Evolutionary conservation across 1,139 yeast species (phyloP), one percentile per base, ranked within the genome.

Genomic region (Suhomyces terraborum): DNA sequence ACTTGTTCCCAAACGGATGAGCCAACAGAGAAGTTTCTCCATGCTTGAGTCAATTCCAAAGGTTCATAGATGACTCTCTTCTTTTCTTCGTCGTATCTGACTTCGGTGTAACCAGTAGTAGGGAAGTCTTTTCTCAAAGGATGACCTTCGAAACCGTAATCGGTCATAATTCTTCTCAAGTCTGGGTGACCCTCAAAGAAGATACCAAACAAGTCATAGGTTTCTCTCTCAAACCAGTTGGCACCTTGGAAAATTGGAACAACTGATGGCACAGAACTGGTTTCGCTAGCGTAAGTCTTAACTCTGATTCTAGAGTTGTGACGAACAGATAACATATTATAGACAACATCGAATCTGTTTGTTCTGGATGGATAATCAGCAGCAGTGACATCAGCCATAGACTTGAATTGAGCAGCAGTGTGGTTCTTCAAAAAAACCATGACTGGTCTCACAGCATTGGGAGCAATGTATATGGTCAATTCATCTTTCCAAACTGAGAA

Each of bases 121-220:
- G 96, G 96, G 85, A 88, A 88, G 66, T 88, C 96, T 66, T 88
- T 88, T 66, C 95, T 80, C 62, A 88, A 76, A 12, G 96, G 96
- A 61, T 88, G 94, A 41, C 96, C 96, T 65, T 86, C 95, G 56
- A 88, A 88, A 25, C 96, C 96, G 64, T 88, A 88, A 67, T 88
- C 96, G 40, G 96, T 88, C 82, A 88, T 77, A 61, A 88, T 86
- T 69, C 96, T 78, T 70, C 96, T 82, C 60, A 88, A 74, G 66
- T 88, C 96, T 8, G 95, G 95, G 64, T 88, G 96, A 47, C 84
- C 87, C 62, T 84, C 93, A 58, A 88, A 88, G 67, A 87, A 87
- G 48, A 88, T 79, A 36, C 95, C 95, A 60, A 78, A 87, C 77
- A 87, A 75, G 61, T 87, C 95, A 62, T 85, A 87, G 10, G 94